Conservation (phyloP, 371 early-diverging fungal species). For the Massospora cicadina region DNA sequence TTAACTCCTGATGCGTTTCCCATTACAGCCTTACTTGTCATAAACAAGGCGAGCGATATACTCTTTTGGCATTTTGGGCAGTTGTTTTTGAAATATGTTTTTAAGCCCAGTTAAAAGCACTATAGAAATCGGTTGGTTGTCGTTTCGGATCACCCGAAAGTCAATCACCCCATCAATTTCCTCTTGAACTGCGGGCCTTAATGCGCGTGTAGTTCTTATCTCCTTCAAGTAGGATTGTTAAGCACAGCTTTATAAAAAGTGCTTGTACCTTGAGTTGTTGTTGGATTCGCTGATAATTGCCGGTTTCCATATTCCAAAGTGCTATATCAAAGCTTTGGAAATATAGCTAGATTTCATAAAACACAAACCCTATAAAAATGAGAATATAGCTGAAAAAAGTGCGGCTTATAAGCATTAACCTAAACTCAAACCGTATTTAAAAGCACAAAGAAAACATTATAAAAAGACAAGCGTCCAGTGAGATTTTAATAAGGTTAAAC, state of each 20-base stretch:
- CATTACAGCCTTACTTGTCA: slow-evolving; percentile 38
- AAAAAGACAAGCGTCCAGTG: too few relatives aligned
- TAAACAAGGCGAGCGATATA: slow-evolving; percentile 96
- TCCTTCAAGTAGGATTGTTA: slow-evolving; percentile 1
- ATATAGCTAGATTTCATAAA: too few relatives aligned
- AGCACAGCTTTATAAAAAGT: neutral
- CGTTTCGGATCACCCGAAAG: slow-evolving; percentile 30
- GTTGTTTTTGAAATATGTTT: slow-evolving; percentile 92
- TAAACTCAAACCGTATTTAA: too few relatives aligned
- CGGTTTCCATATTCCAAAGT: neutral
- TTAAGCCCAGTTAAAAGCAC: slow-evolving; percentile 76
- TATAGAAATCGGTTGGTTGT: neutral
- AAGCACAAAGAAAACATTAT: too few relatives aligned
- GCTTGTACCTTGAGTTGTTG: neutral
- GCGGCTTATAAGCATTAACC: too few relatives aligned
- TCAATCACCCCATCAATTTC: slow-evolving; percentile 48
- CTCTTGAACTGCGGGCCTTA: slow-evolving; percentile 29
- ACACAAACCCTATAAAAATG: too few relatives aligned
- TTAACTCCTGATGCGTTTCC: neutral
- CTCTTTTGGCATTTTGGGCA: slow-evolving; percentile 99
- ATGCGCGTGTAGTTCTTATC: slow-evolving; percentile 19
- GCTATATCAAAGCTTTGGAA: too few relatives aligned
- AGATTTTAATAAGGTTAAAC: too few relatives aligned
- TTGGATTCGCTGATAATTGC: neutral
- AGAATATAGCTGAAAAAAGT: too few relatives aligned